Conservation (phyloP, 306 rosid genomes). For the Gillenia trifoliata region DNA sequence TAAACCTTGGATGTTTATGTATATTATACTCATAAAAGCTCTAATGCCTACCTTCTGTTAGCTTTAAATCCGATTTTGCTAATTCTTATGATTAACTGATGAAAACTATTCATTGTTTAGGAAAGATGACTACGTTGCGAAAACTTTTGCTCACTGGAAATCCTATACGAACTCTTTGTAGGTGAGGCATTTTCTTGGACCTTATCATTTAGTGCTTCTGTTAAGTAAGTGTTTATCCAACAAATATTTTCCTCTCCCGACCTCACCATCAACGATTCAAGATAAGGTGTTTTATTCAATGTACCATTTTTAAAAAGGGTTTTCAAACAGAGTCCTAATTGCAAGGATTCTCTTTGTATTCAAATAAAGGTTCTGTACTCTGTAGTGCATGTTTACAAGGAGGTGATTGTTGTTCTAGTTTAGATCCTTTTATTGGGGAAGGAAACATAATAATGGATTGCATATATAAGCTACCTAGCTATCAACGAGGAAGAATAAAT, state of each 20-base stretch:
- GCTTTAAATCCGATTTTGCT: not conserved
- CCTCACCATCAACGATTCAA: too few species aligned
- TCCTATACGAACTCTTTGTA: conserved; percentile 80
- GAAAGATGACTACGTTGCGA: conserved; percentile 88
- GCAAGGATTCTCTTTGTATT: too few species aligned
- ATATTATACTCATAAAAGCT: not conserved
- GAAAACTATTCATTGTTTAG: conserved; percentile 39
- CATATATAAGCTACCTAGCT: too few species aligned
- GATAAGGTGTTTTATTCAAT: too few species aligned
- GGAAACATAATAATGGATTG: too few species aligned
- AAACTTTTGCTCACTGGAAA: conserved; percentile 83
- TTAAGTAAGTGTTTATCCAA: conserved; percentile 13
- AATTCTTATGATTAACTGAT: conserved; percentile 11
- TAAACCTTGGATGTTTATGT: not conserved
- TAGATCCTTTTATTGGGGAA: too few species aligned
- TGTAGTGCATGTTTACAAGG: too few species aligned
- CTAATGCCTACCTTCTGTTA: not conserved
- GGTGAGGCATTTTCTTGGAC: conserved; percentile 40
- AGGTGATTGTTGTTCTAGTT: too few species aligned
- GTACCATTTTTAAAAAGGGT: too few species aligned
- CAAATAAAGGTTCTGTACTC: too few species aligned
- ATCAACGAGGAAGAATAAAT: too few species aligned
- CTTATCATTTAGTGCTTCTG: conserved; percentile 12
- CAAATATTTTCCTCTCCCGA: conserved; percentile 28
- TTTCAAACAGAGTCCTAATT: too few species aligned